phyloP scores from a whole-genome alignment of 148 eudicot species.

The Persicaria maculosa region DNA sequence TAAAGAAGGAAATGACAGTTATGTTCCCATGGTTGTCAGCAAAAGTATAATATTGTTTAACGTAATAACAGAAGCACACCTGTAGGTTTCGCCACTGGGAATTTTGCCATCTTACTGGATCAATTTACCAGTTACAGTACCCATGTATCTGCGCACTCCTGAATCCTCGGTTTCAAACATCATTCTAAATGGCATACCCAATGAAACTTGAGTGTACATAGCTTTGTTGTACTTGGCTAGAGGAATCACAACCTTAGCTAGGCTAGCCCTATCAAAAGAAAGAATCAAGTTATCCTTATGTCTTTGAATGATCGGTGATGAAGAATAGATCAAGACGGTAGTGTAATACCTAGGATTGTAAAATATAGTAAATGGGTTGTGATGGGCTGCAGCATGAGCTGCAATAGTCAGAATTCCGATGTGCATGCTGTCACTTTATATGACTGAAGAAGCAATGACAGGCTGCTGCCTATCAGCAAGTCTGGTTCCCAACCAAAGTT shows the following conservation, averaged over 20 bases:
- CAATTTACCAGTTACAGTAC: slow-evolving; percentile 75
- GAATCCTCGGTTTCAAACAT: slow-evolving; percentile 96
- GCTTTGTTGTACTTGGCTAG: slow-evolving; percentile 87
- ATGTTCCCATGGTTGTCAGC: too few species aligned
- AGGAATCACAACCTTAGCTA: too few species aligned
- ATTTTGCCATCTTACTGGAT: slow-evolving; percentile 72
- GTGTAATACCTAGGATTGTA: too few species aligned
- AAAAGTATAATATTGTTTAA: too few species aligned
- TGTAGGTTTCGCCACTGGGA: slow-evolving; percentile 96
- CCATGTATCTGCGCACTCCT: slow-evolving; percentile 90
- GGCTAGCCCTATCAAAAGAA: too few species aligned
- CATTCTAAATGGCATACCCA: too few species aligned
- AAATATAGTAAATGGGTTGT: too few species aligned
- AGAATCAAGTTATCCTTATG: too few species aligned
- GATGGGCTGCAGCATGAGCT: slow-evolving; percentile 92
- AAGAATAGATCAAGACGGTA: too few species aligned
- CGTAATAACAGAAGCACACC: slow-evolving; percentile 44
- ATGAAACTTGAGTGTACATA: too few species aligned
- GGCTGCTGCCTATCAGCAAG: too few species aligned
- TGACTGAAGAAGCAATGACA: slow-evolving; percentile 93
- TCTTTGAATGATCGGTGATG: too few species aligned
- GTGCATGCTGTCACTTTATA: slow-evolving; percentile 98
- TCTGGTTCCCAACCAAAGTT: slow-evolving; percentile 74
- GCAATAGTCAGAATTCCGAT: slow-evolving; percentile 96
- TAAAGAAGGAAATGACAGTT: slow-evolving; percentile 42